Evolutionary conservation across 2,329 filamentous ascomycete species (phyloP).

Genomic region (Penicillium sp.): DNA sequence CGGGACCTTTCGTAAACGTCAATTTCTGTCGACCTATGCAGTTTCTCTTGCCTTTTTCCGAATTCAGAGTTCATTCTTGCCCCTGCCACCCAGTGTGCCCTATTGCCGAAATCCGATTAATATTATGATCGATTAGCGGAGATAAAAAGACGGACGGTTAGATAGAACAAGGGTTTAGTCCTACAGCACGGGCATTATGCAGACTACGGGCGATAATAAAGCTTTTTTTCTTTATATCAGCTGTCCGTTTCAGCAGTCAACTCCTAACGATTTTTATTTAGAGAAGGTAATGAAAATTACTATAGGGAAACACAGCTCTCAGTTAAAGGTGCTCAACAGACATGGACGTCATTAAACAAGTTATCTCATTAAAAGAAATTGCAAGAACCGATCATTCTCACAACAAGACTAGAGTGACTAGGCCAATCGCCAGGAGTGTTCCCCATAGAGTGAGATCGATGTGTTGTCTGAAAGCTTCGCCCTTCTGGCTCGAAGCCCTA

Average conservation of each 20-base stretch:
- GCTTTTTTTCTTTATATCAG: not conserved
- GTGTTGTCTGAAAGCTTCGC: no score
- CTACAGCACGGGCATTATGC: not conserved
- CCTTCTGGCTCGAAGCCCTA: no score
- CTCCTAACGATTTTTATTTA: no score
- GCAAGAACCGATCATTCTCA: no score
- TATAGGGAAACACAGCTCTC: not conserved
- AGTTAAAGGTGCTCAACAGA: no score
- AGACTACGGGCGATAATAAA: no score
- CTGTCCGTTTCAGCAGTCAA: not conserved
- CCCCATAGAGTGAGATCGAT: no score
- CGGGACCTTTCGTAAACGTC: slow-evolving; percentile 1
- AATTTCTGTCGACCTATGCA: not conserved
- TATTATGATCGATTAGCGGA: slow-evolving; percentile 12
- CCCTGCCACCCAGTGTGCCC: not conserved
- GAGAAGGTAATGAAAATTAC: not conserved
- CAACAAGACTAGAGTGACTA: no score
- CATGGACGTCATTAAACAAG: no score
- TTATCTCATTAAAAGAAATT: no score
- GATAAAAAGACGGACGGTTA: slow-evolving; percentile 10
- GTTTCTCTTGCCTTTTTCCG: not conserved
- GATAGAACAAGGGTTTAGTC: not conserved
- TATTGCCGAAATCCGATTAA: slow-evolving; percentile 10
- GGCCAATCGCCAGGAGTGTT: no score
- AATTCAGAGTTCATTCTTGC: not conserved